Conservation (phyloP, 129 eudicot species). For the Artemisia argyi region DNA sequence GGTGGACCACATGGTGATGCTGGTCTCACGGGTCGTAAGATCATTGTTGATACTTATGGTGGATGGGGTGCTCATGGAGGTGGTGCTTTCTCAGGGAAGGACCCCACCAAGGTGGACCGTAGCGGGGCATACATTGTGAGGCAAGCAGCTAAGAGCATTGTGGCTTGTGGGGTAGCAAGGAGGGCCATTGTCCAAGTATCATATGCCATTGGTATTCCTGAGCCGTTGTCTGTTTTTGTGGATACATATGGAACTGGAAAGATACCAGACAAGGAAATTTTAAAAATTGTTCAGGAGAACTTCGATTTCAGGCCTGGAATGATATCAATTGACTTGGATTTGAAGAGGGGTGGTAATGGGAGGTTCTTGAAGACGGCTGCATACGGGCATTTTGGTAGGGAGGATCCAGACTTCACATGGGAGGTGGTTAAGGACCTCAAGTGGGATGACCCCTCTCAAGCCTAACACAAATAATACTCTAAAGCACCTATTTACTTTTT, state of each 20-base stretch:
- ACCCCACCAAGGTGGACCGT: slow-evolving; percentile 24
- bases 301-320: slow-evolving; percentile 28
- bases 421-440: slow-evolving; percentile 27
- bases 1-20: slow-evolving; percentile 33
- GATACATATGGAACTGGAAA: slow-evolving; percentile 28
- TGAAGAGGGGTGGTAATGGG: slow-evolving; percentile 24
- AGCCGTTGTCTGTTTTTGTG: slow-evolving; percentile 24
- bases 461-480: background rate
- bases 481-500: background rate
- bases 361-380: slow-evolving; percentile 34
- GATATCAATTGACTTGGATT: slow-evolving; percentile 21
- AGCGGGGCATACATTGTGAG: slow-evolving; percentile 29
- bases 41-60: slow-evolving; percentile 20
- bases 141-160: slow-evolving; percentile 28
- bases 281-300: slow-evolving; percentile 18
- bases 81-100: slow-evolving; percentile 29
- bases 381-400: slow-evolving; percentile 30
- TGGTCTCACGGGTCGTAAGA: slow-evolving; percentile 26
- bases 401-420: slow-evolving; percentile 32
- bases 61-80: slow-evolving; percentile 16
- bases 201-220: slow-evolving; percentile 25
- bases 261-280: slow-evolving; percentile 22
- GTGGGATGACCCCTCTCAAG: slow-evolving; percentile 17
- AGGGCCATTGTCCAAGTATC: slow-evolving; percentile 28
- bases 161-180: slow-evolving; percentile 15